phyloP scores from a whole-genome alignment of 495 filamentous ascomycete genomes.

The Daldinia vernicosa region DNA sequence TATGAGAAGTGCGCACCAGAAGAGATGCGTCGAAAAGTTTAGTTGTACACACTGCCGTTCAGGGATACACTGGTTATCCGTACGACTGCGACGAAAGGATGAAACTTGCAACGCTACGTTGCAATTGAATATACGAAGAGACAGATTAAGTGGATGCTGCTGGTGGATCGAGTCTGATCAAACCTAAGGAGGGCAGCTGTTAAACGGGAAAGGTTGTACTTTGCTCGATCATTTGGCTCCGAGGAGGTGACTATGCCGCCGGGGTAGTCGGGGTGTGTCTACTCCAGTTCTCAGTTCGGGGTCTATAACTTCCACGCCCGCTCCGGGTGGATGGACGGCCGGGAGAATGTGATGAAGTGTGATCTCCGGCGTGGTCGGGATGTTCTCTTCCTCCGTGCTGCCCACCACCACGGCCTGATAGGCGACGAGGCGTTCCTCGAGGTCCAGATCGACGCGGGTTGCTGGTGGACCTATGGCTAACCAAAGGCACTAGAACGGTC shows the following conservation, averaged over 20 bases:
- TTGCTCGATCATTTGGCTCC: slow-evolving; percentile 9
- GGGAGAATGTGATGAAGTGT: slow-evolving; percentile 33
- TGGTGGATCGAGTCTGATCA: background rate
- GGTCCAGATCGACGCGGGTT: slow-evolving; percentile 57
- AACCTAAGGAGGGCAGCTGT: slow-evolving; percentile 11
- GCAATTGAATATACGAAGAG: slow-evolving; percentile 17
- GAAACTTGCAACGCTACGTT: slow-evolving; percentile 23
- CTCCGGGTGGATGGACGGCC: slow-evolving; percentile 37
- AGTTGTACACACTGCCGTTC: slow-evolving; percentile 30
- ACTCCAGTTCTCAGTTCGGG: slow-evolving; percentile 38
- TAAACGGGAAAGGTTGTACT: slow-evolving; percentile 2
- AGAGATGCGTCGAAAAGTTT: slow-evolving; percentile 23
- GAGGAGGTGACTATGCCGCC: slow-evolving; percentile 26
- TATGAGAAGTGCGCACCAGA: slow-evolving; percentile 19
- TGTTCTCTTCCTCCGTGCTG: slow-evolving; percentile 45
- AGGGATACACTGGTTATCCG: slow-evolving; percentile 18
- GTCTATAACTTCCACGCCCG: slow-evolving; percentile 36
- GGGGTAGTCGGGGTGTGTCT: slow-evolving; percentile 30
- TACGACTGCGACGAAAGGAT: slow-evolving; percentile 12
- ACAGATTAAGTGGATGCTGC: background rate
- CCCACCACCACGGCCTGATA: slow-evolving; percentile 36
- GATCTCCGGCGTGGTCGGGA: slow-evolving; percentile 34
- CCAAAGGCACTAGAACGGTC: slow-evolving; percentile 51
- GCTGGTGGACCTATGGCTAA: slow-evolving; percentile 51
- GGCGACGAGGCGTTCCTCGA: slow-evolving; percentile 41